Evolutionary conservation across 495 filamentous ascomycete species (phyloP).

Genomic region (Penicillium riverlandense): DNA sequence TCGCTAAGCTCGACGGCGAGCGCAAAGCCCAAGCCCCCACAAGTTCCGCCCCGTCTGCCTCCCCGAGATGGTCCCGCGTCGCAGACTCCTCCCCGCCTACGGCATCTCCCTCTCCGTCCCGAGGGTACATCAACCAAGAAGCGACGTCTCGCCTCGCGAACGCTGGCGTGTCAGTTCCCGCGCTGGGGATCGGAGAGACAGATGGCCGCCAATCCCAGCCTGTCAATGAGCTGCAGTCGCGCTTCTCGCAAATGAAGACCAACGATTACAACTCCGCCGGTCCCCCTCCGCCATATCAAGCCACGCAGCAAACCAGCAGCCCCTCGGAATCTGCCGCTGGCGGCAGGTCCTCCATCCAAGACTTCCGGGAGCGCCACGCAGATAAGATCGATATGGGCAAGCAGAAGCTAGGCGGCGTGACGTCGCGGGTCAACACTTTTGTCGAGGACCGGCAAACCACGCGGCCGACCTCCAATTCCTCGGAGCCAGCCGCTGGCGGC

Average conservation of each 20-base stretch:
- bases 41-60: slow-evolving; percentile 67
- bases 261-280: slow-evolving; percentile 13
- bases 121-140: slow-evolving; percentile 57
- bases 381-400: slow-evolving; percentile 63
- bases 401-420: slow-evolving; percentile 48
- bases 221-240: slow-evolving; percentile 59
- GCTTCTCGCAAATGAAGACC: slow-evolving; percentile 53
- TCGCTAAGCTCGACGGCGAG: slow-evolving; percentile 20
- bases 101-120: slow-evolving; percentile 29
- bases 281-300: slow-evolving; percentile 30
- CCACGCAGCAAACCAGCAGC: slow-evolving; percentile 44
- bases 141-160: slow-evolving; percentile 61
- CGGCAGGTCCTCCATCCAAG: slow-evolving; percentile 30
- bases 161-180: slow-evolving; percentile 78
- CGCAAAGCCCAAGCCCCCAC: slow-evolving; percentile 41
- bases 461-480: too few species aligned
- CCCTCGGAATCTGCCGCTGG: background rate
- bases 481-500: background rate
- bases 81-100: slow-evolving; percentile 43
- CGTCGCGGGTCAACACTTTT: slow-evolving; percentile 27
- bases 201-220: slow-evolving; percentile 18
- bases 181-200: slow-evolving; percentile 58
- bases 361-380: slow-evolving; percentile 62
- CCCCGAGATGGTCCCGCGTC: slow-evolving; percentile 53
- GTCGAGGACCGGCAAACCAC: slow-evolving; percentile 16